Evolutionary conservation across 2,329 filamentous ascomycete genomes (phyloP).

Genomic region (Fusarium austroafricanum): DNA sequence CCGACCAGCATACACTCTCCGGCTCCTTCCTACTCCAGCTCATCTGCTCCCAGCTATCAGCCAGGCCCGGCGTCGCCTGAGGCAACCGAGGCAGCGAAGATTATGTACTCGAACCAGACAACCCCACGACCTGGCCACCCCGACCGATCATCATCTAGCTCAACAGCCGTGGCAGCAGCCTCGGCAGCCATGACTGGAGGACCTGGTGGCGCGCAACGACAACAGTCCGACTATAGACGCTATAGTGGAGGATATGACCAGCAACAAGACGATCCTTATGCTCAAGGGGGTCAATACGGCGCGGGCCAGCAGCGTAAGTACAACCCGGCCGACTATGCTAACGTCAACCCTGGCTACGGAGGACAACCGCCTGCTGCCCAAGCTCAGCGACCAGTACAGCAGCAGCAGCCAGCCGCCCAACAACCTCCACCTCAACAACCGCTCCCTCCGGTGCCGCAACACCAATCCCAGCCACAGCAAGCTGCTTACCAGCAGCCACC

Average conservation of each 20-base stretch:
- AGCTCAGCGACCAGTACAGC: constrained; percentile 48
- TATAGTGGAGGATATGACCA: constrained; percentile 51
- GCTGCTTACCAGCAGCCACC: constrained; percentile 53
- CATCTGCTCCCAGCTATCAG: constrained; percentile 41
- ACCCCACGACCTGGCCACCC: constrained; percentile 63
- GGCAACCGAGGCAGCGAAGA: constrained; percentile 72
- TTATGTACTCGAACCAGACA: constrained; percentile 68
- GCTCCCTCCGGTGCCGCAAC: constrained; percentile 46
- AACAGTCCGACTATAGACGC: constrained; percentile 51
- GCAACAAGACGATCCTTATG: constrained; percentile 52
- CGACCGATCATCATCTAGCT: constrained; percentile 65
- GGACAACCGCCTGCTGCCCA: constrained; percentile 49
- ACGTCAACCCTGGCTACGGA: constrained; percentile 62
- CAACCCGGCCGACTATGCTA: constrained; percentile 82
- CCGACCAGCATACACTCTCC: constrained; percentile 53
- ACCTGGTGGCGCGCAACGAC: constrained; percentile 50
- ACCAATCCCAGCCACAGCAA: constrained; percentile 49
- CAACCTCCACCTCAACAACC: constrained; percentile 55
- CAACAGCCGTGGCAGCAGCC: constrained; percentile 68
- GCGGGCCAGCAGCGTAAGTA: constrained; percentile 71
- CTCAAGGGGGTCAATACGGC: constrained; percentile 50
- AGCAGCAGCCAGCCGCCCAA: constrained; percentile 49
- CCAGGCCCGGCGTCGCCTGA: constrained; percentile 53
- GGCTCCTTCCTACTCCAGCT: constrained; percentile 52
- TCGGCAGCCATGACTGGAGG: constrained; percentile 67